These are phyloP conservation scores for Torulaspora globosa DNA, from an alignment of 1,139 yeast species.

Conservation along the genomic window DNA sequence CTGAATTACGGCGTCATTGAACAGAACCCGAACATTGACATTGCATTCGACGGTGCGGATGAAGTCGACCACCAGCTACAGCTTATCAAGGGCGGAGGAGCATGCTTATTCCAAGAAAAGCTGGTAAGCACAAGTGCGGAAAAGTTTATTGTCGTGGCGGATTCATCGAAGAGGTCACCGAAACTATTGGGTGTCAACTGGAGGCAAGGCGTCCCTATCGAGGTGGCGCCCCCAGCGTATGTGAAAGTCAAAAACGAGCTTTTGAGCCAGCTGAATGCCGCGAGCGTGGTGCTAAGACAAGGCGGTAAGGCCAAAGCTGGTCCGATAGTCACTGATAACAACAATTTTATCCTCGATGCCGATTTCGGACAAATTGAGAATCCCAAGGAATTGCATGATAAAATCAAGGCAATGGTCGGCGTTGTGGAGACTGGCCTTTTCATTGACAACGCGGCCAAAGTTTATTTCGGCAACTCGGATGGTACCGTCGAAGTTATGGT, in stretches of 20 bases:
- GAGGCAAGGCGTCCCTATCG: slow-evolving; percentile 93
- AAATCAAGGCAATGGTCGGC: slow-evolving; percentile 77
- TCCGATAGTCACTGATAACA: slow-evolving; percentile 95
- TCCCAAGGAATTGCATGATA: slow-evolving; percentile 54
- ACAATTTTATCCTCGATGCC: slow-evolving; percentile 89
- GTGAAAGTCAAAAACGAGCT: slow-evolving; percentile 69
- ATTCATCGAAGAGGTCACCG: slow-evolving; percentile 74
- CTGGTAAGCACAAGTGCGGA: slow-evolving; percentile 80
- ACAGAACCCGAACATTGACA: slow-evolving; percentile 72
- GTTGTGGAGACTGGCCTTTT: slow-evolving; percentile 97
- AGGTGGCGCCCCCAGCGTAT: slow-evolving; percentile 86
- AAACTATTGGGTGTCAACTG: slow-evolving; percentile 67
- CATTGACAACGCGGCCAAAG: slow-evolving; percentile 62
- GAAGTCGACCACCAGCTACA: slow-evolving; percentile 80
- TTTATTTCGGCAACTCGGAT: slow-evolving; percentile 81
- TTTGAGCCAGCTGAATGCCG: slow-evolving; percentile 48
- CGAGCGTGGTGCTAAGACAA: slow-evolving; percentile 61
- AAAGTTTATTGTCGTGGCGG: slow-evolving; percentile 85
- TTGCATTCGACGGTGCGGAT: slow-evolving; percentile 98
- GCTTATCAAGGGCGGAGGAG: slow-evolving; percentile 98
- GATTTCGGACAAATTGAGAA: slow-evolving; percentile 77
- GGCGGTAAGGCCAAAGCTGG: slow-evolving; percentile 96
- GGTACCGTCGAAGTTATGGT: slow-evolving; percentile 51
- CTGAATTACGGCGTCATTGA: slow-evolving; percentile 76
- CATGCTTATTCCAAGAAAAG: slow-evolving; percentile 94